Evolutionary conservation across 176 grass and related monocot genomes (phyloP).

Genomic region (Oryza australiensis): DNA sequence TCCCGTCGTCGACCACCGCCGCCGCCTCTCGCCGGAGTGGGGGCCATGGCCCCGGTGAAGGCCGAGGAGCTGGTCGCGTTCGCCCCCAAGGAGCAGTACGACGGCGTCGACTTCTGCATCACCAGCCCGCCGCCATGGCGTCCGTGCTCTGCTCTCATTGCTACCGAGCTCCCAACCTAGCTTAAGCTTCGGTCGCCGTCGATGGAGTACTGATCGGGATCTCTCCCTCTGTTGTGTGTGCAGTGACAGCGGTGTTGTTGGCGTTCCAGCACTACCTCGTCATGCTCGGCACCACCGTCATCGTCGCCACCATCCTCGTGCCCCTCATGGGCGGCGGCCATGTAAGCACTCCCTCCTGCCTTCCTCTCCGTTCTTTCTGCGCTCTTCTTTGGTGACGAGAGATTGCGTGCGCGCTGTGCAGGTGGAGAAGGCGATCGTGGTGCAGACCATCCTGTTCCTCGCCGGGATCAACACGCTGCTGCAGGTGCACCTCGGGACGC

Average conservation of each 20-base stretch:
- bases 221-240: background rate
- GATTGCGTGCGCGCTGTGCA: constrained; percentile 5
- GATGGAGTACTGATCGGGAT: background rate
- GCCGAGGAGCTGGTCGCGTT: constrained; percentile 60
- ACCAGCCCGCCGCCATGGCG: constrained; percentile 91
- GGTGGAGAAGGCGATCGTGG: constrained; percentile 94
- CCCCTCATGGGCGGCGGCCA: constrained; percentile 91
- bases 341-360: constrained; percentile 19
- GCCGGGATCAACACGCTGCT: constrained; percentile 89
- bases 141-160: constrained; percentile 19
- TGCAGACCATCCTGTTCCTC: constrained; percentile 88
- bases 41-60: constrained; percentile 47
- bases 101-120: constrained; percentile 84
- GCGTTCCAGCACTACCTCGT: constrained; percentile 96
- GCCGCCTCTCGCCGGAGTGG: background rate
- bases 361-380: background rate
- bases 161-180: background rate
- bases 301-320: constrained; percentile 86
- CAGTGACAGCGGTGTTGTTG: constrained; percentile 62
- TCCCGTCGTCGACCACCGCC: too few relatives aligned
- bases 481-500: constrained; percentile 82
- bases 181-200: too few relatives aligned
- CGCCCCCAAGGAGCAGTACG: constrained; percentile 65
- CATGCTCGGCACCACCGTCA: constrained; percentile 94
- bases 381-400: background rate